Conservation (phyloP, 768 basidiomycete species). For the Mycena vitilis region DNA sequence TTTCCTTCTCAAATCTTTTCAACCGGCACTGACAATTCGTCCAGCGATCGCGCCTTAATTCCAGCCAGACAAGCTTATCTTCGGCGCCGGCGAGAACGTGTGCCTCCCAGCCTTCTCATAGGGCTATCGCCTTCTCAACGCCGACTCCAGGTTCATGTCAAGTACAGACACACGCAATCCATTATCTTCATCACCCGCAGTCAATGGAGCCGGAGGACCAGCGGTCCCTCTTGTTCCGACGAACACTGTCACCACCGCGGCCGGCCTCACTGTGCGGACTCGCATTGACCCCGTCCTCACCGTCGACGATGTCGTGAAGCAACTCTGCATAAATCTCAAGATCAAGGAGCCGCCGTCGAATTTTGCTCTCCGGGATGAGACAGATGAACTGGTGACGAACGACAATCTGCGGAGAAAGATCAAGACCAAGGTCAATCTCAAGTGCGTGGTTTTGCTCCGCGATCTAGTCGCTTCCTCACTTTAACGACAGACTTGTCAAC, state of each 20-base stretch:
- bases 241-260: slow-evolving; percentile 83
- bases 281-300: slow-evolving; percentile 87
- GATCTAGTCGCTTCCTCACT: slow-evolving; percentile 16
- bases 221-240: slow-evolving; percentile 76
- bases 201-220: slow-evolving; percentile 54
- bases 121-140: slow-evolving; percentile 20
- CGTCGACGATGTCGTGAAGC: slow-evolving; percentile 86
- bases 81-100: slow-evolving; percentile 17
- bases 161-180: slow-evolving; percentile 47
- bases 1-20: neutral
- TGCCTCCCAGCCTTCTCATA: slow-evolving; percentile 7
- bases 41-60: slow-evolving; percentile 13
- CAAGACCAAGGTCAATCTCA: slow-evolving; percentile 79
- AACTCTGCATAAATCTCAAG: slow-evolving; percentile 84
- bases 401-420: slow-evolving; percentile 89
- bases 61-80: neutral
- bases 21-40: neutral
- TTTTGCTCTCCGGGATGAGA: slow-evolving; percentile 85
- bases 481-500: slow-evolving; percentile 73
- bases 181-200: slow-evolving; percentile 44
- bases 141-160: slow-evolving; percentile 43
- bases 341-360: slow-evolving; percentile 78
- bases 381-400: slow-evolving; percentile 86
- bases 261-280: slow-evolving; percentile 80
- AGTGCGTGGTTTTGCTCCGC: slow-evolving; percentile 56